phyloP scores from a whole-genome alignment of 768 basidiomycete species.

The Rossbeevera mucosa region DNA sequence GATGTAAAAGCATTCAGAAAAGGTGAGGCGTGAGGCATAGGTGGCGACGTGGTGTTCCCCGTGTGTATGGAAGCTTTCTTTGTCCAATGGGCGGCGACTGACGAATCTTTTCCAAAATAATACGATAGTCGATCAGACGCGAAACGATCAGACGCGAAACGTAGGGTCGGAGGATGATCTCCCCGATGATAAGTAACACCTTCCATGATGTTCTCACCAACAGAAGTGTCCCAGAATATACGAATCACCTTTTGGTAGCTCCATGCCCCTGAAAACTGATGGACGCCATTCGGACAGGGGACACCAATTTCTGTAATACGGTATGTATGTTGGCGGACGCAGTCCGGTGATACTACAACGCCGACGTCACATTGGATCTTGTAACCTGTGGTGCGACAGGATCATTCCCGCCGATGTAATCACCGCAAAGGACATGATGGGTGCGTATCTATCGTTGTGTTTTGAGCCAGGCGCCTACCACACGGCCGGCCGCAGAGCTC shows the following conservation, averaged over 20 bases:
- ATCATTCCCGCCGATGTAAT: constrained; percentile 2
- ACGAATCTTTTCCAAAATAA: not conserved
- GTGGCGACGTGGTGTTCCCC: constrained; percentile 4
- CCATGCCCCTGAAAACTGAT: constrained; percentile 5
- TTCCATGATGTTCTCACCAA: not conserved
- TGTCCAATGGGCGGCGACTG: not conserved
- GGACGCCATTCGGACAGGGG: not conserved
- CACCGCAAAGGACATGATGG: constrained; percentile 13
- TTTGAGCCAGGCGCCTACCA: not conserved
- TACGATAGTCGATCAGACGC: constrained; percentile 1
- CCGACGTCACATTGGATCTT: constrained; percentile 12
- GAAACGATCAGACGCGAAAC: constrained; percentile 10
- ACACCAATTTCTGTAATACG: constrained; percentile 4
- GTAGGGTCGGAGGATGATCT: not conserved
- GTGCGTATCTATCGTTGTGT: constrained; percentile 1
- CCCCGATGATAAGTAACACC: constrained; percentile 6
- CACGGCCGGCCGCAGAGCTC: not conserved
- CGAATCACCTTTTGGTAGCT: constrained; percentile 1
- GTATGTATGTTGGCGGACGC: constrained; percentile 12
- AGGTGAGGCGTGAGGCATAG: not conserved
- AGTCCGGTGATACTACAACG: constrained; percentile 16
- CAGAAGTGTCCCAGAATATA: not conserved
- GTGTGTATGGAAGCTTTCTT: not conserved
- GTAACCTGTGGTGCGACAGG: constrained; percentile 7
- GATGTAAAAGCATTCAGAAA: not conserved